Evolutionary conservation across 1,139 yeast species (phyloP).

Genomic region (Pneumocystis murina): DNA sequence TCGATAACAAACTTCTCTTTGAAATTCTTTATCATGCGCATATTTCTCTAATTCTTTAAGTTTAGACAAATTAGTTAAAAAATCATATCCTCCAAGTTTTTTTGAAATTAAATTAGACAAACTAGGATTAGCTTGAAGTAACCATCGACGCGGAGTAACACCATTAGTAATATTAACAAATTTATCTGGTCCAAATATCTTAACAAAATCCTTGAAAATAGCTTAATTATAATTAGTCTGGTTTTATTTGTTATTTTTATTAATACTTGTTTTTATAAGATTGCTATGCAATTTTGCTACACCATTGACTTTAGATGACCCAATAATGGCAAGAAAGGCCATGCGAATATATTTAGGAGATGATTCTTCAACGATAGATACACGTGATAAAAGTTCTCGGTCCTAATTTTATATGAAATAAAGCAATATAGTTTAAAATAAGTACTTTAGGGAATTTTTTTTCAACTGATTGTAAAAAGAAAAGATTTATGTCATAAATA

Average conservation of each 20-base stretch:
- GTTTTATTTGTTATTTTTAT: neutral
- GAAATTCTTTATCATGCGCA: constrained; percentile 55
- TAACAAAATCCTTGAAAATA: constrained; percentile 79
- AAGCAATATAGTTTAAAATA: too few relatives aligned
- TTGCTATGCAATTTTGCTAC: constrained; percentile 93
- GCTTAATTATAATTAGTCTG: constrained; percentile 21
- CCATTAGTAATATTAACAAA: constrained; percentile 91
- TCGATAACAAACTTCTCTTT: constrained; percentile 23
- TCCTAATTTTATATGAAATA: constrained; percentile 18
- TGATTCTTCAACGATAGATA: constrained; percentile 75
- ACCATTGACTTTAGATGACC: constrained; percentile 87
- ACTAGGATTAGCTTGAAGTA: constrained; percentile 80
- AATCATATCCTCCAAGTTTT: constrained; percentile 55
- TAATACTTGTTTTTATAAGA: constrained; percentile 50
- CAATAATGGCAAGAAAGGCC: constrained; percentile 85
- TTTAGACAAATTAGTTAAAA: constrained; percentile 50
- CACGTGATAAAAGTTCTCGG: constrained; percentile 48
- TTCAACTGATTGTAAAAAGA: constrained; percentile 64
- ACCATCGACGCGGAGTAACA: constrained; percentile 93
- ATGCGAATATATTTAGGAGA: constrained; percentile 70
- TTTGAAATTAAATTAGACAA: constrained; percentile 58
- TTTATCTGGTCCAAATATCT: constrained; percentile 62
- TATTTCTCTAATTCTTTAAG: constrained; percentile 54
- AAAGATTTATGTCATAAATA: constrained; percentile 71
- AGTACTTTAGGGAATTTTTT: constrained; percentile 44